These are phyloP conservation scores for Ballota nigra DNA, from an alignment of 257 asterid species.

Conservation along the genomic window DNA sequence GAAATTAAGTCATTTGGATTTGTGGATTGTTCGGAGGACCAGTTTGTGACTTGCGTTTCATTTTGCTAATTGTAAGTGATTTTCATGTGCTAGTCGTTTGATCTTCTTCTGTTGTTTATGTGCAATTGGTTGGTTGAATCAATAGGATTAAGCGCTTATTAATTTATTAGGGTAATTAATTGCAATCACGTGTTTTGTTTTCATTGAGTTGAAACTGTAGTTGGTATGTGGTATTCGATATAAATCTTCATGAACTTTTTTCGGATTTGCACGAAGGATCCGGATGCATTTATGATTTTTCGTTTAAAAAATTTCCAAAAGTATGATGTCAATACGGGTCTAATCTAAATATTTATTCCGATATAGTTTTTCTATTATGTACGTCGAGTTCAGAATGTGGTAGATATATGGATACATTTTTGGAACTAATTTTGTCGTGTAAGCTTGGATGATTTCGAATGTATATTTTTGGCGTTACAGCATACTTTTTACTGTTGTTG, in stretches of 20 bases:
- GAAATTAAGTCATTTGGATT: constrained; percentile 39
- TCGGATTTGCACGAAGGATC: background rate
- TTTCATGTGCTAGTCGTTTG: background rate
- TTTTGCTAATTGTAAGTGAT: constrained; percentile 32
- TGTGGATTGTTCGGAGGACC: constrained; percentile 42
- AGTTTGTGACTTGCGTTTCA: background rate
- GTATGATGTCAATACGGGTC: background rate
- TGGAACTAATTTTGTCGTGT: background rate
- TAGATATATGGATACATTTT: background rate
- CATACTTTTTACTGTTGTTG: background rate
- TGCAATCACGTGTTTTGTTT: background rate
- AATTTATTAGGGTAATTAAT: background rate
- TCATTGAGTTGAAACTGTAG: background rate
- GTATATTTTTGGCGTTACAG: background rate
- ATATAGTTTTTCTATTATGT: background rate
- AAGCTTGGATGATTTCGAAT: background rate
- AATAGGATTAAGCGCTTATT: background rate
- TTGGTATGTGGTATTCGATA: background rate
- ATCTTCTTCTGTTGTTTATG: background rate
- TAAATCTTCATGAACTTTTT: background rate
- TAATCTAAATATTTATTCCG: background rate
- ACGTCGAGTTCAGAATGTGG: background rate
- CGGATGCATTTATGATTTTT: background rate
- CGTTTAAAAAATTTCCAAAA: background rate
- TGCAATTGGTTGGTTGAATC: background rate